A percentile compares a stretch with the other conserved stretches of the same genome.
phyloP scores from a whole-genome alignment of 371 early-diverging fungal species.

The Conidiobolus incongruus region DNA sequence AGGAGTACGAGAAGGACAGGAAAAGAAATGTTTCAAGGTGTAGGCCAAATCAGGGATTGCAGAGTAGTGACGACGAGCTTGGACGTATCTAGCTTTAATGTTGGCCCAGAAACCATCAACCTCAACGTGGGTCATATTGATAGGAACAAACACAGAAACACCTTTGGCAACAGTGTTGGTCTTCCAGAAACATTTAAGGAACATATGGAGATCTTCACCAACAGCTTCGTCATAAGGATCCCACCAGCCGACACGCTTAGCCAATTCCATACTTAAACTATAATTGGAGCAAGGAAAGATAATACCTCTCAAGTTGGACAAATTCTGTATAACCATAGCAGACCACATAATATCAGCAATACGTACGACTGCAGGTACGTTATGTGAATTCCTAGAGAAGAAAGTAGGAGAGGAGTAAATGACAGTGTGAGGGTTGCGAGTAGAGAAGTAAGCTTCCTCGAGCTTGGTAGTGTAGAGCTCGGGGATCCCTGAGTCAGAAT shows the following conservation, averaged over 20 bases:
- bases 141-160: constrained; percentile 45
- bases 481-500: constrained; percentile 40
- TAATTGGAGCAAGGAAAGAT: constrained; percentile 56
- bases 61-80: constrained; percentile 43
- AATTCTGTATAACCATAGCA: constrained; percentile 50
- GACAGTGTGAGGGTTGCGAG: constrained; percentile 18
- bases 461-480: constrained; percentile 24
- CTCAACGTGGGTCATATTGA: constrained; percentile 49
- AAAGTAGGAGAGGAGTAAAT: constrained; percentile 48
- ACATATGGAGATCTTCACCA: constrained; percentile 74
- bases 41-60: constrained; percentile 31
- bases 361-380: constrained; percentile 49
- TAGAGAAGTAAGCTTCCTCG: constrained; percentile 12
- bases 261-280: constrained; percentile 40
- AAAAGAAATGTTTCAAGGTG: constrained; percentile 16
- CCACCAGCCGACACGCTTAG: constrained; percentile 47
- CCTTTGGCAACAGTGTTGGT: constrained; percentile 37
- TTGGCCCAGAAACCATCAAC: constrained; percentile 25
- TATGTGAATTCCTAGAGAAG: constrained; percentile 47
- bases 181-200: constrained; percentile 53
- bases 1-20: too few relatives aligned
- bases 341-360: constrained; percentile 60
- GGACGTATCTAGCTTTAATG: constrained; percentile 34
- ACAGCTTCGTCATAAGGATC: constrained; percentile 54
- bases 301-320: constrained; percentile 35